Conservation (phyloP, 495 filamentous ascomycete species). For the Penicillium goetzii region DNA sequence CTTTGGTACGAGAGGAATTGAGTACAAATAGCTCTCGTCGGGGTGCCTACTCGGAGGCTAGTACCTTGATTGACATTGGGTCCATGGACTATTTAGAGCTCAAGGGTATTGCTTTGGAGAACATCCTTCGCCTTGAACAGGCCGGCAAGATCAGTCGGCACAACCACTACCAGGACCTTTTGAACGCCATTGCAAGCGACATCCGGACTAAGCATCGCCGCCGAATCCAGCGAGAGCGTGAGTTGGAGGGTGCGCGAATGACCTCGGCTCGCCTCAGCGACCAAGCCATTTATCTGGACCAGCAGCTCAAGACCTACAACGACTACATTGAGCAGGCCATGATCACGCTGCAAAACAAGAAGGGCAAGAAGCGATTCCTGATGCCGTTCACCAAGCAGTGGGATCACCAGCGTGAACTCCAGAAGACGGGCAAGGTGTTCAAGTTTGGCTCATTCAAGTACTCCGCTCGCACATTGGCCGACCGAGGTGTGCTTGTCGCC, state of each 20-base stretch:
- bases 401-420: conserved; percentile 94
- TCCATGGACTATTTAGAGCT: conserved; percentile 89
- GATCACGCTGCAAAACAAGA: conserved; percentile 97
- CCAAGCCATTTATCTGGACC: conserved; percentile 89
- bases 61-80: conserved; percentile 82
- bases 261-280: conserved; percentile 85
- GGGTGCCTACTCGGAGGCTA: conserved; percentile 89
- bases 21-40: conserved; percentile 66
- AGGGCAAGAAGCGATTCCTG: conserved; percentile 92
- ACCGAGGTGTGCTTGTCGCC: conserved; percentile 89
- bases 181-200: conserved; percentile 95
- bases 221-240: conserved; percentile 84
- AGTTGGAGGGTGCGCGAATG: conserved; percentile 83
- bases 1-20: conserved; percentile 82
- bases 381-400: conserved; percentile 98
- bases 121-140: conserved; percentile 85
- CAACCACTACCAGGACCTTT: conserved; percentile 93
- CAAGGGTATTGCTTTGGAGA: conserved; percentile 91
- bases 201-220: conserved; percentile 96
- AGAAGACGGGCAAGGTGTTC: conserved; percentile 85
- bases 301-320: conserved; percentile 95
- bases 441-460: conserved; percentile 99
- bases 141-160: conserved; percentile 83
- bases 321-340: conserved; percentile 99
- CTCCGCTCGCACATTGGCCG: conserved; percentile 81